A percentile compares a stretch with the other conserved stretches of the same genome.
Evolutionary conservation across 139 green algal species (phyloP).

Genomic region (Pleodorina starrii): DNA sequence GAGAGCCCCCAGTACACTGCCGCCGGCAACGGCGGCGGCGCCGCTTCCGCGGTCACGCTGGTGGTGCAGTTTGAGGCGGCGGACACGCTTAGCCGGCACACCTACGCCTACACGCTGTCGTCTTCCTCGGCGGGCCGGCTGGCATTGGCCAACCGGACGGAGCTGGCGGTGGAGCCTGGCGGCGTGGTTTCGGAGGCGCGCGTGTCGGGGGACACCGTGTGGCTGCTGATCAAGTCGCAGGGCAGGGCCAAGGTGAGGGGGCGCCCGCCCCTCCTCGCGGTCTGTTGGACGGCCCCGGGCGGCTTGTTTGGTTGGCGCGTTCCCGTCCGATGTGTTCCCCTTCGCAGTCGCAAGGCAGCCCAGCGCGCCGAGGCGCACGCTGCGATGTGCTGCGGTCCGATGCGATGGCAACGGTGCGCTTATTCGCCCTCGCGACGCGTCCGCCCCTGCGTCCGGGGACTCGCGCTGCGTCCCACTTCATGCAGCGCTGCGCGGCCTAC

Average conservation of each 20-base stretch:
- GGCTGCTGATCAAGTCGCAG: conserved; percentile 36
- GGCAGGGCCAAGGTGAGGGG: conserved; percentile 27
- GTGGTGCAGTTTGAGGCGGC: conserved; percentile 47
- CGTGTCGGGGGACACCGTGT: conserved; percentile 45
- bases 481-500: too few species aligned
- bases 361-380: too few species aligned
- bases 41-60: neutral
- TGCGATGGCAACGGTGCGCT: too few species aligned
- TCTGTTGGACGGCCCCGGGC: too few species aligned
- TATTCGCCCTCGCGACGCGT: too few species aligned
- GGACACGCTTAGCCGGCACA: conserved; percentile 33
- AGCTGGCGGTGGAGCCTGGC: conserved; percentile 25
- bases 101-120: conserved; percentile 19
- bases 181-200: conserved; percentile 34
- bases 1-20: neutral
- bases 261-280: too few species aligned
- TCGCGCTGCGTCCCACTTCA: too few species aligned
- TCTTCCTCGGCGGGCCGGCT: neutral
- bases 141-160: neutral
- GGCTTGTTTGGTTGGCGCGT: too few species aligned
- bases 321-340: too few species aligned
- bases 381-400: too few species aligned
- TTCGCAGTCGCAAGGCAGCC: too few species aligned
- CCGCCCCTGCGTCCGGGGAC: too few species aligned
- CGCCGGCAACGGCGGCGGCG: neutral